Conservation (phyloP, 305 asterid genomes). For the Solanum hybrid region DNA sequence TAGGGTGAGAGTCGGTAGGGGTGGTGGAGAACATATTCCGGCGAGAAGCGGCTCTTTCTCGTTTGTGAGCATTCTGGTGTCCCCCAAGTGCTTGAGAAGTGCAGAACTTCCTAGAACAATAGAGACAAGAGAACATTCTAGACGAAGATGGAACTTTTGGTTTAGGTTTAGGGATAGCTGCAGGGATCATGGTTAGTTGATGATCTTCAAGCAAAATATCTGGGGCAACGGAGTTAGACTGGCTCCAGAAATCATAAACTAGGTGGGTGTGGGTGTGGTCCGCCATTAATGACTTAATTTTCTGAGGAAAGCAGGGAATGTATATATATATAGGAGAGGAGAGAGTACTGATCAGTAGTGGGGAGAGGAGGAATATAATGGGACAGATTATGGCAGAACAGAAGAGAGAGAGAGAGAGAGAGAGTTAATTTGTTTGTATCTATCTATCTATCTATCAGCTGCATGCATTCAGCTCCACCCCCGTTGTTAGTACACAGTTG, state of each 20-base stretch:
- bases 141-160: background rate
- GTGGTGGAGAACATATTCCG: slow-evolving; percentile 20
- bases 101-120: slow-evolving; percentile 76
- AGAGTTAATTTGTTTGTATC: background rate
- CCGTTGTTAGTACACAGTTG: background rate
- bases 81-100: slow-evolving; percentile 94
- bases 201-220: background rate
- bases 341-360: background rate
- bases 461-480: background rate
- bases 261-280: background rate
- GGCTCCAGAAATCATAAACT: background rate
- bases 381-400: background rate
- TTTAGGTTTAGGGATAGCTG: background rate
- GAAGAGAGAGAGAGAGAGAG: background rate
- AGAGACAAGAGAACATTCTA: slow-evolving; percentile 65
- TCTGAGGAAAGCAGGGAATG: background rate
- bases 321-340: background rate
- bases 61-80: slow-evolving; percentile 85
- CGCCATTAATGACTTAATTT: background rate
- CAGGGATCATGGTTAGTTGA: background rate
- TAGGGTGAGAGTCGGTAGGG: slow-evolving; percentile 7
- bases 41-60: slow-evolving; percentile 78
- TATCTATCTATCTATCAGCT: background rate
- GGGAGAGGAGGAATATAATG: background rate
- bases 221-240: background rate